phyloP scores from a whole-genome alignment of 1,284 basidiomycete species.

The Sphaerobolus stellatus region DNA sequence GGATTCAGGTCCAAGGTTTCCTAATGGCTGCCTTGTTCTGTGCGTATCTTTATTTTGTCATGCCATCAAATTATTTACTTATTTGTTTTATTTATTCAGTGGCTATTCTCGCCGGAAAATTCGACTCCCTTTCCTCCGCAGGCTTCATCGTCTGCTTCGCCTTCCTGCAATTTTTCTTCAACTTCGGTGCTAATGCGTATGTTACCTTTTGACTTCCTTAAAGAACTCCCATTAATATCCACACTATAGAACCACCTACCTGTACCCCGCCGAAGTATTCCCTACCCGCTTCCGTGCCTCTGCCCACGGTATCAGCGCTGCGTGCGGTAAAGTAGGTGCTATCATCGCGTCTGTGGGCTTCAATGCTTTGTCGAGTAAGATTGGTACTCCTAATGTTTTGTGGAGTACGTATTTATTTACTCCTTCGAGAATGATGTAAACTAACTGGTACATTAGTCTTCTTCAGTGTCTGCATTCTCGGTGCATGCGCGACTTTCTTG shows the following conservation, averaged over 20 bases:
- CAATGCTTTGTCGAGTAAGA: conserved; percentile 62
- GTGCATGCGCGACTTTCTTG: conserved; percentile 66
- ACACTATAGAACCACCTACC: conserved; percentile 52
- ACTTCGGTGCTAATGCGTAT: conserved; percentile 84
- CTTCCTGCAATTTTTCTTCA: conserved; percentile 70
- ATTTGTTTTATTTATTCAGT: conserved; percentile 36
- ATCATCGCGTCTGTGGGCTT: conserved; percentile 83
- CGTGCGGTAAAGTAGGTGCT: conserved; percentile 76
- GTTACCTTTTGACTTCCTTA: conserved; percentile 22
- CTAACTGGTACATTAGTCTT: conserved; percentile 39
- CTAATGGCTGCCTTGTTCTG: conserved; percentile 65
- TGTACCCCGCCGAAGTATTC: conserved; percentile 85
- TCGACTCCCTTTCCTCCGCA: conserved; percentile 58
- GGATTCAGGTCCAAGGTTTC: conserved; percentile 81
- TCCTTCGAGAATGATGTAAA: conserved; percentile 24
- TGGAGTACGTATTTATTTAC: conserved; percentile 58
- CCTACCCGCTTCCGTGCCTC: conserved; percentile 80
- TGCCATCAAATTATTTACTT: background rate
- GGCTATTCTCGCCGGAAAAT: conserved; percentile 63
- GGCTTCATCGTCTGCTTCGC: conserved; percentile 74
- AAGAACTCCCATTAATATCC: conserved; percentile 4
- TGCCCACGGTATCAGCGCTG: conserved; percentile 81
- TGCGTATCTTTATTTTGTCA: conserved; percentile 33
- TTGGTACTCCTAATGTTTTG: conserved; percentile 60
- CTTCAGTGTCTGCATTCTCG: conserved; percentile 57